Evolutionary conservation across 2,329 filamentous ascomycete species (phyloP).

Genomic region (Colletotrichum acutatum): DNA sequence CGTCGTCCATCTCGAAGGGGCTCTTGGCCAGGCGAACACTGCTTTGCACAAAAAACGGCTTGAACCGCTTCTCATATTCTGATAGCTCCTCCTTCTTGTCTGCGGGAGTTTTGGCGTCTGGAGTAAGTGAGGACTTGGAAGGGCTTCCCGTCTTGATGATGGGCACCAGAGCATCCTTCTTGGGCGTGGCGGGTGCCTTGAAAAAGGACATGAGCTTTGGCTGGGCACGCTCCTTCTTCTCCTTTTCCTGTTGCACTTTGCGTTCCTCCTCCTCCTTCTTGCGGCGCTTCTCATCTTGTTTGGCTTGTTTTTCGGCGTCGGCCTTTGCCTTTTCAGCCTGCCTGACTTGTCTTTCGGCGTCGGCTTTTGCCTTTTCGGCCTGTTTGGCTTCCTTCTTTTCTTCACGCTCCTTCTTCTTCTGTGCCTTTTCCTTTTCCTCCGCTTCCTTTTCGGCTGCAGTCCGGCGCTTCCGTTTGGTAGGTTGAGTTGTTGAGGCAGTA

Average conservation of each 20-base stretch:
- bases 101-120: conserved; percentile 33
- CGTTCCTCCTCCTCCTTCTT: conserved; percentile 62
- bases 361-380: conserved; percentile 45
- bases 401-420: conserved; percentile 41
- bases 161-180: conserved; percentile 45
- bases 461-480: conserved; percentile 56
- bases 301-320: conserved; percentile 48
- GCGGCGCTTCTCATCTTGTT: conserved; percentile 56
- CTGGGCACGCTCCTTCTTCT: conserved; percentile 62
- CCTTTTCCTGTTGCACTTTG: conserved; percentile 53
- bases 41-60: conserved; percentile 82
- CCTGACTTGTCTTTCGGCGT: conserved; percentile 48
- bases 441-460: conserved; percentile 54
- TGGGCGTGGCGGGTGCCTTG: conserved; percentile 50
- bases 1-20: conserved; percentile 67
- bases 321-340: conserved; percentile 47
- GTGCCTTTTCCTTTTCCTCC: conserved; percentile 44
- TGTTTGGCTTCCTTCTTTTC: conserved; percentile 47
- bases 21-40: conserved; percentile 76
- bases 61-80: conserved; percentile 77
- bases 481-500: conserved; percentile 36
- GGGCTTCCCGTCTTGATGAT: conserved; percentile 20
- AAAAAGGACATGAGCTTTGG: conserved; percentile 56
- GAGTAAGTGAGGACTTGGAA: conserved; percentile 1
- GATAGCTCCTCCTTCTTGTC: conserved; percentile 46